These are phyloP conservation scores for Plasmodium reichenowi DNA, from an alignment of 169 alveolate genomes.

Conservation along the genomic window DNA sequence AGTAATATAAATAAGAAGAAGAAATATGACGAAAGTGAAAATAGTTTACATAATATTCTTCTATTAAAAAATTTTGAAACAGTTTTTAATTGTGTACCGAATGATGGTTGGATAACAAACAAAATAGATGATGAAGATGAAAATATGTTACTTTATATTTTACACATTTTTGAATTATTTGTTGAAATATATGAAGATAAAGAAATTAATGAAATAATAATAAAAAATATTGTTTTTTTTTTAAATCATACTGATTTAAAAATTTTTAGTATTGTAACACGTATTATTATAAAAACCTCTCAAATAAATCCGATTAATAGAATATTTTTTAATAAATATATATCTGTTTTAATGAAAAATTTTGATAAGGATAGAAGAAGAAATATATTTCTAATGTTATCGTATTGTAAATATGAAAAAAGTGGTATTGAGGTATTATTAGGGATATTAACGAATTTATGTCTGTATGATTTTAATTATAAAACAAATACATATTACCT, in stretches of 20 bases:
- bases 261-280: slow-evolving; percentile 60
- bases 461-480: slow-evolving; percentile 50
- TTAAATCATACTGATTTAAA: slow-evolving; percentile 31
- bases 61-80: slow-evolving; percentile 63
- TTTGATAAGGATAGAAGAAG: slow-evolving; percentile 54
- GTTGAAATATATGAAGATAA: slow-evolving; percentile 46
- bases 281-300: slow-evolving; percentile 44
- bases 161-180: slow-evolving; percentile 41
- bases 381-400: slow-evolving; percentile 43
- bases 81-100: slow-evolving; percentile 44
- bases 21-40: background rate
- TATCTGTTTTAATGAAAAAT: slow-evolving; percentile 63
- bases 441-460: slow-evolving; percentile 34
- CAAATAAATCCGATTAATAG: slow-evolving; percentile 45
- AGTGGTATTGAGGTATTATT: slow-evolving; percentile 35
- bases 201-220: slow-evolving; percentile 40
- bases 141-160: slow-evolving; percentile 28
- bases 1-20: background rate
- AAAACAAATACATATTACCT: slow-evolving; percentile 35
- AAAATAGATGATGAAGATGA: slow-evolving; percentile 72
- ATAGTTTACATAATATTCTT: slow-evolving; percentile 8
- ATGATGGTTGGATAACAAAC: slow-evolving; percentile 51
- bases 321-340: slow-evolving; percentile 60
- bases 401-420: slow-evolving; percentile 38
- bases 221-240: slow-evolving; percentile 51